These are phyloP conservation scores for Linnemannia schmuckeri DNA, from an alignment of 192 early-diverging fungal species.

Conservation along the genomic window DNA sequence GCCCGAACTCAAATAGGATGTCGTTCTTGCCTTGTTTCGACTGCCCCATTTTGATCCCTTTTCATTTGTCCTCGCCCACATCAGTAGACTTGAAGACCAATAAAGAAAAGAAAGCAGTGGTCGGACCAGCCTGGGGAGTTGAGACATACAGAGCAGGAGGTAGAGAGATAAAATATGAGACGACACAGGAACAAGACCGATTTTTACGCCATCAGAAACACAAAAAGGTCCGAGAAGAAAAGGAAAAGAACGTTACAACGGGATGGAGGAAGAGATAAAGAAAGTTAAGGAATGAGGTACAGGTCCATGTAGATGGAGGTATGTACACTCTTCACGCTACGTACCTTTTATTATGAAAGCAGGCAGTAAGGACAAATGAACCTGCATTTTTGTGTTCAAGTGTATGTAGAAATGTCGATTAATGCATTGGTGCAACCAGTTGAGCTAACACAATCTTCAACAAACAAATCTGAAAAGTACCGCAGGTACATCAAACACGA, in stretches of 20 bases:
- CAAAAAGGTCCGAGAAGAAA: neutral
- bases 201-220: neutral
- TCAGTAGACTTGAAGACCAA: neutral
- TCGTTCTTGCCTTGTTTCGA: neutral
- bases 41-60: no score
- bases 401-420: neutral
- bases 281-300: neutral
- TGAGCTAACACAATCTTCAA: neutral
- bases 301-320: neutral
- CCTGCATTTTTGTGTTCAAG: neutral
- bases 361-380: neutral
- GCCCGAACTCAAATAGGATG: neutral
- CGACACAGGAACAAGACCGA: neutral
- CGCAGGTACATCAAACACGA: neutral
- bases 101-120: neutral
- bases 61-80: no score
- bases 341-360: neutral
- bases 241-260: no score
- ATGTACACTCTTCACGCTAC: neutral
- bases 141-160: neutral
- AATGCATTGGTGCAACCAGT: neutral
- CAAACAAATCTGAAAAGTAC: neutral
- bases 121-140: neutral
- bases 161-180: neutral
- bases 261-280: neutral